Conservation (phyloP, 306 rosid species). For the Cajanus cajan region DNA sequence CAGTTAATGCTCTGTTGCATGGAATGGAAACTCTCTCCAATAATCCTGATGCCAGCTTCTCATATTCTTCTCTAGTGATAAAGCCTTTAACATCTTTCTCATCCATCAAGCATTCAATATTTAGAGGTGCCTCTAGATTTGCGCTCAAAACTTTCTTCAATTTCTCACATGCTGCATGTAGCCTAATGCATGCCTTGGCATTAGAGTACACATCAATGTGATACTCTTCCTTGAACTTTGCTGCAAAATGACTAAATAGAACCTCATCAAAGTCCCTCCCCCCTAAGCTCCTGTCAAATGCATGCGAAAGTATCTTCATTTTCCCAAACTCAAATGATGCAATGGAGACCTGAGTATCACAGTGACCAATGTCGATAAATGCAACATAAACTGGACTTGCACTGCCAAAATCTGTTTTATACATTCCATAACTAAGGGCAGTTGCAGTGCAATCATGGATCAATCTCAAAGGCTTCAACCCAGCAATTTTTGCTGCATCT, state of each 20-base stretch:
- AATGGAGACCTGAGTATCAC: constrained; percentile 87
- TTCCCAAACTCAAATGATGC: constrained; percentile 71
- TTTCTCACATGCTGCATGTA: constrained; percentile 87
- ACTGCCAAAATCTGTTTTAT: constrained; percentile 57
- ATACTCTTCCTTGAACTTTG: constrained; percentile 68
- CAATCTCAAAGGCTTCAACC: constrained; percentile 83
- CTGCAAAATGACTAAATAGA: constrained; percentile 80
- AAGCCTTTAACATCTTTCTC: constrained; percentile 96
- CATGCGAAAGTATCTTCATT: constrained; percentile 78
- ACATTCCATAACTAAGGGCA: constrained; percentile 95
- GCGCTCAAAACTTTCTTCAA: constrained; percentile 96
- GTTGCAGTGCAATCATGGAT: constrained; percentile 96
- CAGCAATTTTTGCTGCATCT: constrained; percentile 82
- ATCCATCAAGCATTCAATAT: constrained; percentile 95
- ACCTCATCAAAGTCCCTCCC: constrained; percentile 95
- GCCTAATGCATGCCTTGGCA: constrained; percentile 76
- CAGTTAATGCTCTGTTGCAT: constrained; percentile 66
- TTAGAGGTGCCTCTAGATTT: constrained; percentile 90
- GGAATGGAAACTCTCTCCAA: constrained; percentile 68
- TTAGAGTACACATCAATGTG: constrained; percentile 69
- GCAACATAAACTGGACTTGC: constrained; percentile 58
- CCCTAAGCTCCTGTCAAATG: constrained; percentile 77
- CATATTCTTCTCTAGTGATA: constrained; percentile 92
- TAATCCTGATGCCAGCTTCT: constrained; percentile 67
- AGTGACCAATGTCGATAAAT: constrained; percentile 92